A percentile compares a stretch with the other conserved stretches of the same genome.
These are phyloP conservation scores for Mortierella hygrophila DNA, from an alignment of 192 early-diverging fungal genomes.

Conservation along the genomic window DNA sequence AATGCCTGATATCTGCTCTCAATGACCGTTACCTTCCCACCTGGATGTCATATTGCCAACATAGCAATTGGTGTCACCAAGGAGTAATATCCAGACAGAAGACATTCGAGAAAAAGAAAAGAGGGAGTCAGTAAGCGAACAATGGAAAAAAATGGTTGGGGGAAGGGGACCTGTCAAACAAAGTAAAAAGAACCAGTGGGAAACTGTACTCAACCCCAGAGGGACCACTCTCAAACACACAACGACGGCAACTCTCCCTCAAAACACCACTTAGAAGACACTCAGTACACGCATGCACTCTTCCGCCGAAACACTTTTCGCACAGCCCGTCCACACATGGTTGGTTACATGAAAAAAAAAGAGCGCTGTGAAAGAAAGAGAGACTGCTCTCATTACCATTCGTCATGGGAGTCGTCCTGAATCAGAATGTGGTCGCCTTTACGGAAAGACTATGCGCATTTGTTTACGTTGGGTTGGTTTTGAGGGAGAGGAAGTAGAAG, in stretches of 20 bases:
- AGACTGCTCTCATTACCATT: slow-evolving; percentile 40
- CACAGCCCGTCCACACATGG: too few species aligned
- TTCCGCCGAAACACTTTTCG: background rate
- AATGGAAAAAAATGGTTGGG: background rate
- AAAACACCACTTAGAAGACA: background rate
- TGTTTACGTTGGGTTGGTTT: background rate
- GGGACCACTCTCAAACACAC: background rate
- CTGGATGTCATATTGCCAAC: background rate
- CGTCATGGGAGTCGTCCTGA: slow-evolving; percentile 42
- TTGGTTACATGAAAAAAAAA: too few species aligned
- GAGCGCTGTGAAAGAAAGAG: too few species aligned
- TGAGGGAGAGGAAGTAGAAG: background rate
- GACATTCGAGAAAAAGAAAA: background rate
- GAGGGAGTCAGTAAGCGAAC: background rate
- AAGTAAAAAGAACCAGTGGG: background rate
- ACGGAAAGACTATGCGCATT: slow-evolving; percentile 33
- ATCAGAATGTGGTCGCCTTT: slow-evolving; percentile 51
- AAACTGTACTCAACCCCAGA: background rate
- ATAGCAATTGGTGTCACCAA: background rate
- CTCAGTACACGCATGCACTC: background rate
- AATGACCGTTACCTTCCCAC: slow-evolving; percentile 45
- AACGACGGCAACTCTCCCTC: too few species aligned
- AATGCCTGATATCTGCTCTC: background rate
- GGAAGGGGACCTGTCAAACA: background rate
- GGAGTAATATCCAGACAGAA: background rate